Evolutionary conservation across 805 yeast species (phyloP).

Genomic region (Candida schatavii): DNA sequence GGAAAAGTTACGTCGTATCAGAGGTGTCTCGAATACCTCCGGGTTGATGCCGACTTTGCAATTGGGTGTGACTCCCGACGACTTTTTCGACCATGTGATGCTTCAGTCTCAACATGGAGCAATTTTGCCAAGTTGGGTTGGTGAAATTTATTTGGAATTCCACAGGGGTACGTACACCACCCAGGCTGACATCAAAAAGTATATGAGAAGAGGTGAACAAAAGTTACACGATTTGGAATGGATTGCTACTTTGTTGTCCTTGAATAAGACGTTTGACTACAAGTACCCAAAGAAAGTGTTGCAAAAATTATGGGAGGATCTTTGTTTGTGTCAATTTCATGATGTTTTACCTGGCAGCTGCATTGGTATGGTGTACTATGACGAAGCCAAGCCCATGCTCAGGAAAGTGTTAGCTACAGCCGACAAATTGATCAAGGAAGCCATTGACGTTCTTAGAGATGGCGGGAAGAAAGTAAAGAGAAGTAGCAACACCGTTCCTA

Average conservation of each 20-base stretch:
- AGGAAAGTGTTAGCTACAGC: conserved; percentile 52
- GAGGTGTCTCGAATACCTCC: conserved; percentile 80
- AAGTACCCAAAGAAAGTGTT: conserved; percentile 70
- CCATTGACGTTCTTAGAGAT: conserved; percentile 27
- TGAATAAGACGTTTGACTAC: conserved; percentile 46
- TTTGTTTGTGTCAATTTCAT: conserved; percentile 90
- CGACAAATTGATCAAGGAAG: conserved; percentile 47
- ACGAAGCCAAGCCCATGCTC: conserved; percentile 80
- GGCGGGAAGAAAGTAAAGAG: neutral
- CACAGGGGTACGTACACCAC: conserved; percentile 97
- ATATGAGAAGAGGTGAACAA: conserved; percentile 73
- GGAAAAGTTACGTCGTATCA: conserved; percentile 85
- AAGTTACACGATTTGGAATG: conserved; percentile 83
- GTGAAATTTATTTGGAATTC: conserved; percentile 90
- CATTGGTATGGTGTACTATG: conserved; percentile 84
- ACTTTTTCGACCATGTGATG: conserved; percentile 68
- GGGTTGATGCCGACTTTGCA: conserved; percentile 81
- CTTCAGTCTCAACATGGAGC: conserved; percentile 62
- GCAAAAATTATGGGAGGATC: conserved; percentile 79
- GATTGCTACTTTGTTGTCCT: conserved; percentile 73
- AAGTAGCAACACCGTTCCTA: neutral
- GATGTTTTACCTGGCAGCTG: conserved; percentile 98
- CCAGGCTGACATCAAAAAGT: conserved; percentile 81
- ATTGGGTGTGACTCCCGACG: conserved; percentile 74
- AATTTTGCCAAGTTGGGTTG: conserved; percentile 81